phyloP scores from a whole-genome alignment of 805 yeast species.

The Lipomyces starkeyi region DNA sequence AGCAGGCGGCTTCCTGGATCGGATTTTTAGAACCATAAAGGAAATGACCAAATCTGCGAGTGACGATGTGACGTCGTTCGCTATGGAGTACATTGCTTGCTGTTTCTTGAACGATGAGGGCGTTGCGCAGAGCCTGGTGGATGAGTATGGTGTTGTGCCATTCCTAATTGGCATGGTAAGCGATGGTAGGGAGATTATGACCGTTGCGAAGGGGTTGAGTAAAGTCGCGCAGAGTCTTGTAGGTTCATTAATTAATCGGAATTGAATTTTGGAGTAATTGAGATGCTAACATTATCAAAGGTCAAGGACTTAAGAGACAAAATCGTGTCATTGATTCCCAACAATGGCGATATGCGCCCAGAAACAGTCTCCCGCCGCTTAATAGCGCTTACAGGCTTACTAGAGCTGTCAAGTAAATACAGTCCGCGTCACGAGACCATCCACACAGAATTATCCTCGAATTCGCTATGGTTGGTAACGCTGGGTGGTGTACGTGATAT shows the following conservation, averaged over 20 bases:
- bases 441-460: background rate
- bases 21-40: conserved; percentile 15
- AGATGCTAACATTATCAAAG: conserved; percentile 7
- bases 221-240: conserved; percentile 22
- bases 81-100: conserved; percentile 23
- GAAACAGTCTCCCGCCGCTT: conserved; percentile 19
- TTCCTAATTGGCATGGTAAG: conserved; percentile 11
- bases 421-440: background rate
- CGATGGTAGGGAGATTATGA: conserved; percentile 20
- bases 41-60: conserved; percentile 9
- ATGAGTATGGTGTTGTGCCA: conserved; percentile 11
- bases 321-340: conserved; percentile 10
- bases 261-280: background rate
- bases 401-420: conserved; percentile 16
- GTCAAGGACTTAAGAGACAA: conserved; percentile 19
- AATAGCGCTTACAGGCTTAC: conserved; percentile 21
- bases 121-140: conserved; percentile 16
- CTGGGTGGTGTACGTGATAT: background rate
- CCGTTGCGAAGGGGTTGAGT: conserved; percentile 14
- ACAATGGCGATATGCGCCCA: background rate
- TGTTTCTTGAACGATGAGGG: conserved; percentile 29
- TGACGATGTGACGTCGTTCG: conserved; percentile 18
- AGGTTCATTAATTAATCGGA: background rate
- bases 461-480: conserved; percentile 1
- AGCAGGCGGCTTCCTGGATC: conserved; percentile 25